Base-by-base conservation (phyloP, 2,329 filamentous ascomycete species). In the Aschersonia sp. region DNA sequence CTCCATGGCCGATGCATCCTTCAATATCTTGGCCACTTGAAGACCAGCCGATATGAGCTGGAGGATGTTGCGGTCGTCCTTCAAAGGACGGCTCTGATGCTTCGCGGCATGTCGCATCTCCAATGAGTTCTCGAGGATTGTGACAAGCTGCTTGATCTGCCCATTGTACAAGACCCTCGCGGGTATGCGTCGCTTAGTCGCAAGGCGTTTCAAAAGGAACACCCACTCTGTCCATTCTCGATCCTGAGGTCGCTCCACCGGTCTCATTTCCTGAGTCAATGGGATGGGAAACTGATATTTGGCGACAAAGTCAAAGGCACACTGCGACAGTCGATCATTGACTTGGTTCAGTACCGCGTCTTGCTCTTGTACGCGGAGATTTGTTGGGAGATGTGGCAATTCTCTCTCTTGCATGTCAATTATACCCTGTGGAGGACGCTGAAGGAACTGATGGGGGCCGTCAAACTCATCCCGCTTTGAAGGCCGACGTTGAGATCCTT, bases 181-280 rank as follows among this genome's bases (percentile, higher is more conserved):
- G 5, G 87, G 87, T 55, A 94, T 90, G 52, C 87, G 79, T 54
- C 87, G 77, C 68, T 90, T 92, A 35, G 87, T 94, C 32, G 87
- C 87, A 49, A 94, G 74, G 45, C 86, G 76, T 67, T 92, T 92
- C 55, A 94, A 72, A 49, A 94, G 75, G 63, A 89, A 87, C 48
- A 90, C 87, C 87, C 87, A 94, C 66, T 94, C 87, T 43, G 85
- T 90, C 87, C 87, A 94, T 63, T 92, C 87, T 52, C 85, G 76
- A 65, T 89, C 85, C 58, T 81, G 79, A 32, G 85, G 79, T 43
- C 80, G 70, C 61, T 84, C 80, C 47, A 89, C 74, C 2, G 83
- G 82, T 55, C 85, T 77, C 76, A 88, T 88, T 62, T 90, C 84
- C 62, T 84, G 77, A 49, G 87, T 85, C 57, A 92, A 66, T 9